A percentile compares a stretch with the other conserved stretches of the same genome.
These are phyloP conservation scores for Stagonosporopsis rhizophila DNA, from an alignment of 2,329 filamentous ascomycete species.

Conservation along the genomic window DNA sequence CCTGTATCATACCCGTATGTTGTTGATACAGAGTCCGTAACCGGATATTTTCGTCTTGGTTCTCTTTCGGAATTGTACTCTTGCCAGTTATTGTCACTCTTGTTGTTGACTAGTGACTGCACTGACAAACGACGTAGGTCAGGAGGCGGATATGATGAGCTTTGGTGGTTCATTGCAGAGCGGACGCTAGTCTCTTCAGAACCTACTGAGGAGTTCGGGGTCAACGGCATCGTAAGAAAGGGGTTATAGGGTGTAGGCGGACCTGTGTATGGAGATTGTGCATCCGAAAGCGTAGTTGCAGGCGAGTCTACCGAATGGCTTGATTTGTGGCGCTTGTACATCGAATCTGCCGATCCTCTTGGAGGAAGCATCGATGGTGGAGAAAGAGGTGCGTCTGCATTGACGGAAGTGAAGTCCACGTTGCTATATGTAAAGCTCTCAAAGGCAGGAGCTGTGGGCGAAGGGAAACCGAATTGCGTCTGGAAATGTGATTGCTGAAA, in stretches of 20 bases:
- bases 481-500: constrained; percentile 30
- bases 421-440: constrained; percentile 25
- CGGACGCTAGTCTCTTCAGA: constrained; percentile 41
- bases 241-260: constrained; percentile 52
- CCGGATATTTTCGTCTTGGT: constrained; percentile 48
- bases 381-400: constrained; percentile 27
- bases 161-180: constrained; percentile 27
- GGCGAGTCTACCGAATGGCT: constrained; percentile 37
- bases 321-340: constrained; percentile 33
- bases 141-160: constrained; percentile 44
- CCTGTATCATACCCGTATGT: constrained; percentile 77
- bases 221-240: constrained; percentile 55
- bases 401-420: constrained; percentile 23
- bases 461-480: constrained; percentile 33
- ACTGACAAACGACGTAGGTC: constrained; percentile 66
- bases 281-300: constrained; percentile 33
- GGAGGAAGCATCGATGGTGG: constrained; percentile 42
- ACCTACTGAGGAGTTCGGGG: constrained; percentile 51
- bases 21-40: constrained; percentile 43
- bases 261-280: constrained; percentile 50
- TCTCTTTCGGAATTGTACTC: constrained; percentile 49
- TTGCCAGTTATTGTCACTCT: constrained; percentile 24
- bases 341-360: constrained; percentile 22
- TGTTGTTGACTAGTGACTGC: constrained; percentile 63
- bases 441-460: constrained; percentile 26